Conservation (phyloP, 371 early-diverging fungal species). For the Mucor lusitanicus region DNA sequence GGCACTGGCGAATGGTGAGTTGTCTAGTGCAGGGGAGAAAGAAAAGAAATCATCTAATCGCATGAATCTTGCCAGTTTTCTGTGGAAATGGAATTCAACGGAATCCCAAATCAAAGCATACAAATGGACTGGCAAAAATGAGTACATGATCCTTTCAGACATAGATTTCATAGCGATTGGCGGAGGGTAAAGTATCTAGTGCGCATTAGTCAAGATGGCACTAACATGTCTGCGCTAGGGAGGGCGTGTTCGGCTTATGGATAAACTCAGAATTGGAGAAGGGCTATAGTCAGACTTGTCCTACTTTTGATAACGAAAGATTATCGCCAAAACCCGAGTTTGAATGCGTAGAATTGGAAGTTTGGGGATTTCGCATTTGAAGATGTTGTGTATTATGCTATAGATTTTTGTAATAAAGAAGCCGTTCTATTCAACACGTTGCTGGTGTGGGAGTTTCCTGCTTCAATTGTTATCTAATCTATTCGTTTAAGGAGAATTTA, state of each 20-base stretch:
- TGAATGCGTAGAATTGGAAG: conserved; percentile 28
- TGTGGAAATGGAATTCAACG: conserved; percentile 34
- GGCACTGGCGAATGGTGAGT: conserved; percentile 91
- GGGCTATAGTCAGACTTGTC: conserved; percentile 80
- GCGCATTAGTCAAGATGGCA: not conserved
- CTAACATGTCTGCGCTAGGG: conserved; percentile 38
- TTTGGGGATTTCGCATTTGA: conserved; percentile 30
- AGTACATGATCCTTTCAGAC: conserved; percentile 85
- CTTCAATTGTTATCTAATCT: not conserved
- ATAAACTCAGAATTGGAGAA: conserved; percentile 84
- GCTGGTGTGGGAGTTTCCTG: not conserved
- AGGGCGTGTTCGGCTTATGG: conserved; percentile 91
- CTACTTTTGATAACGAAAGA: conserved; percentile 87
- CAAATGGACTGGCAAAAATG: conserved; percentile 86
- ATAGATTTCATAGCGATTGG: conserved; percentile 87
- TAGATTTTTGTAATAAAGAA: conserved; percentile 1
- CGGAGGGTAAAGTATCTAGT: conserved; percentile 70
- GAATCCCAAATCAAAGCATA: conserved; percentile 57
- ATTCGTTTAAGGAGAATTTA: not conserved
- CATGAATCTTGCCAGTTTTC: conserved; percentile 24
- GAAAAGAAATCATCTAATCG: not conserved
- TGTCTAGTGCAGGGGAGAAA: conserved; percentile 1
- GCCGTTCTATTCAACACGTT: not conserved
- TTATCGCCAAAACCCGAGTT: conserved; percentile 42
- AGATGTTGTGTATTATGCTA: not conserved